Evolutionary conservation across 2,329 filamentous ascomycete genomes (phyloP), one percentile per base, ranked within the genome.

Genomic region (Sphaceloma murrayae): DNA sequence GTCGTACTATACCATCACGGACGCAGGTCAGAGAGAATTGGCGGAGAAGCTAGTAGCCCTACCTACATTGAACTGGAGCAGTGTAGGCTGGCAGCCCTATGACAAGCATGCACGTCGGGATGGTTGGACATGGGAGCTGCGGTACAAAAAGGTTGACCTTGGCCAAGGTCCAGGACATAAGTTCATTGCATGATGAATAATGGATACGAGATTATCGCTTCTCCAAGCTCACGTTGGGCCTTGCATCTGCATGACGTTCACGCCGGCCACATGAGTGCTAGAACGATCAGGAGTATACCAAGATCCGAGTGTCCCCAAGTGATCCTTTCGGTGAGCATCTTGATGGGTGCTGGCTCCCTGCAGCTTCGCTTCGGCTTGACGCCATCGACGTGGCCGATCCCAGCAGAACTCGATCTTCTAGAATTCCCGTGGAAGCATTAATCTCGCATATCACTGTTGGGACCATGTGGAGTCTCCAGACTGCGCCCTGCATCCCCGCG

Each of bases 1-100:
- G 31, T 43, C 30, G 9, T 27, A 27, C 14, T 32, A 46, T 7
- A 43, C 47, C 14, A 34, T 34, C 4, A 22, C 27, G 3, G 34
- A 13, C 13, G 46, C 46, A n/a, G 39, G 39, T 13, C 11, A 9
- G 3, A 9, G n/a, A 9, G 19, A 36, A 3, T 29, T 16, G 14
- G 9, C 30, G n/a, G 48, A 52, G 13, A 40, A 32, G 4, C 45
- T 62, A 6, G 30, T 59, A 5, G 59, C 58, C 2, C 34, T 63
- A 32, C 60, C 60, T 2, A 55, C 57, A 3, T 29, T 62, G 6
- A 54, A 54, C 3, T 54, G 55, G 48, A 47, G 47, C 27, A 32
- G 52, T 29, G 32, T 26, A 7, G 46, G 22, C 16, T 47, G 42
- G 13, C 38, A 43, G 17, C 11, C 17, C 13, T 48, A 16, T 21